Percentiles rank a stretch among this genome's conserved stretches.
Evolutionary conservation across 257 asterid species (phyloP).

Genomic region (Mitragyna speciosa): DNA sequence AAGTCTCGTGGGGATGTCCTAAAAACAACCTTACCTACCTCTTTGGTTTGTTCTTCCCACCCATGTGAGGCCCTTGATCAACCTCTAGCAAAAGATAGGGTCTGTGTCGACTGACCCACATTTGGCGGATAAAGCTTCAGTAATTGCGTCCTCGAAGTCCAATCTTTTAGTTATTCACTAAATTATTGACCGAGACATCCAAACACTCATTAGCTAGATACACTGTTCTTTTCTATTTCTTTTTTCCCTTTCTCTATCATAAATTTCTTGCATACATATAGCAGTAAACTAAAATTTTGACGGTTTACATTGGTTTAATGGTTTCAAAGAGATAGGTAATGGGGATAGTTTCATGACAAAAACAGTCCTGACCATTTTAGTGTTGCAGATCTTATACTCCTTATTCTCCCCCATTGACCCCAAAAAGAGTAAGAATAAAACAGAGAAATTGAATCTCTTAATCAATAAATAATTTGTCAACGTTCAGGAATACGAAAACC

Average conservation of each 20-base stretch:
- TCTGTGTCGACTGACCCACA: constrained; percentile 45
- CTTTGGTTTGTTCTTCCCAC: constrained; percentile 39
- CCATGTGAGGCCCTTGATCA: constrained; percentile 45
- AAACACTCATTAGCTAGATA: background rate
- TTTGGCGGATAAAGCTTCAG: constrained; percentile 33
- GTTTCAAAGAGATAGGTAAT: background rate
- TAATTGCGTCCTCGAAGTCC: constrained; percentile 17
- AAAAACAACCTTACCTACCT: constrained; percentile 55
- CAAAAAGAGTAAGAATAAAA: background rate
- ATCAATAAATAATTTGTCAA: background rate
- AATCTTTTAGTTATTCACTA: background rate
- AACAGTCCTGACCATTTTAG: background rate
- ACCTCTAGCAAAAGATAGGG: constrained; percentile 30
- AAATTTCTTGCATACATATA: background rate
- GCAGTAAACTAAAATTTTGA: no score
- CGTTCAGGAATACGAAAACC: background rate
- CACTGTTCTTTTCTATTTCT: background rate
- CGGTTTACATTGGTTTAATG: background rate
- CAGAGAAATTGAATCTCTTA: background rate
- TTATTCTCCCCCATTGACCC: background rate
- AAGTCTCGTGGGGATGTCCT: constrained; percentile 60
- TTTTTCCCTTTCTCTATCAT: background rate
- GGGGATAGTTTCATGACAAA: background rate
- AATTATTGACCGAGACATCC: constrained; percentile 18
- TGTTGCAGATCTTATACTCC: background rate